These are phyloP conservation scores for Boletellus sp. DNA, from an alignment of 768 basidiomycete genomes.

Conservation along the genomic window DNA sequence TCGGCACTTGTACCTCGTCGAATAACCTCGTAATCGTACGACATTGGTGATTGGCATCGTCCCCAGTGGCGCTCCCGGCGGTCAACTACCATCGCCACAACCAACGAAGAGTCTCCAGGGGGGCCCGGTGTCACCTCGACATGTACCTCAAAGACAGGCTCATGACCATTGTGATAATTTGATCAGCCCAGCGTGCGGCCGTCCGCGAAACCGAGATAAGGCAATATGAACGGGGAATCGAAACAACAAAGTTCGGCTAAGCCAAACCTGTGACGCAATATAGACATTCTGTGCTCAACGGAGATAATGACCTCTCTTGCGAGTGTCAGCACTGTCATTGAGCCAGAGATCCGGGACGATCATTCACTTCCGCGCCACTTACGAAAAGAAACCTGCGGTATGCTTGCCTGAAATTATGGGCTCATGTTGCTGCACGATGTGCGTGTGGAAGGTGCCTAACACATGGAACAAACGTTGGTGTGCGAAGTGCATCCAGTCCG, in stretches of 20 bases:
- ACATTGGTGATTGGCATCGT: constrained; percentile 23
- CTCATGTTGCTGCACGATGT: constrained; percentile 15
- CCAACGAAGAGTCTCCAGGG: not conserved
- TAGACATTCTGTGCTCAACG: constrained; percentile 16
- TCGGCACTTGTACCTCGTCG: constrained; percentile 8
- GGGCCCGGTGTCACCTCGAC: too few relatives aligned
- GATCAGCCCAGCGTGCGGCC: constrained; percentile 4
- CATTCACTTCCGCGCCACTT: constrained; percentile 32
- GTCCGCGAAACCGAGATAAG: not conserved
- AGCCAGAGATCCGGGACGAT: constrained; percentile 19
- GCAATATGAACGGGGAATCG: constrained; percentile 3
- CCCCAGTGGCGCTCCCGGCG: constrained; percentile 12
- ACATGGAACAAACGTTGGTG: constrained; percentile 21
- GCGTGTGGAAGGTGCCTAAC: constrained; percentile 21
- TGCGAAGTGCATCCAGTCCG: constrained; percentile 10
- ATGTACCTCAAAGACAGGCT: not conserved
- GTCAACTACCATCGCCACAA: not conserved
- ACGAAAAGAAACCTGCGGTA: constrained; percentile 23
- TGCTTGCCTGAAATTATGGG: constrained; percentile 17
- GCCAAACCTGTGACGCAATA: constrained; percentile 24
- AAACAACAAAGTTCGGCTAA: constrained; percentile 13
- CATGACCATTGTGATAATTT: not conserved
- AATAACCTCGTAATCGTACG: constrained; percentile 25
- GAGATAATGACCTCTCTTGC: constrained; percentile 11
- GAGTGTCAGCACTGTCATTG: constrained; percentile 11